phyloP scores from a whole-genome alignment of 148 eudicot species.

The Talinum fruticosum region DNA sequence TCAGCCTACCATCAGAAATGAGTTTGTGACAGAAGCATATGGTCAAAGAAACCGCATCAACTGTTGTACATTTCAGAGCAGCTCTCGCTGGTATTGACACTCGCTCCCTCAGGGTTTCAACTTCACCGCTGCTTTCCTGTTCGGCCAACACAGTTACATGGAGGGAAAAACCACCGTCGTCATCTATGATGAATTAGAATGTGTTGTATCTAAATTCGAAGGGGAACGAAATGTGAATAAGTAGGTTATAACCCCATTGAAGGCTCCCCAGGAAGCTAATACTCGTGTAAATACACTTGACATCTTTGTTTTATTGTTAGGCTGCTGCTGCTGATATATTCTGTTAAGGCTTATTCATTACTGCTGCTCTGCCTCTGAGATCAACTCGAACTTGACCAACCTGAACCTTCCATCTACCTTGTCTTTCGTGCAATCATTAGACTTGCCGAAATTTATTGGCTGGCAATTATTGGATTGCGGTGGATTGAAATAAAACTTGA shows the following conservation, averaged over 20 bases:
- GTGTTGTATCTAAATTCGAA: not conserved
- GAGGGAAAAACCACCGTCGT: not conserved
- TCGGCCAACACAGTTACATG: constrained; percentile 8
- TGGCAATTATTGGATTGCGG: no score
- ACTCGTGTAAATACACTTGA: constrained; percentile 3
- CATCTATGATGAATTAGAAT: not conserved
- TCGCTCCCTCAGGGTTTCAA: not conserved
- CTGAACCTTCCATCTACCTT: not conserved
- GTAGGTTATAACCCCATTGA: constrained; percentile 9
- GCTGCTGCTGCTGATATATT: no score
- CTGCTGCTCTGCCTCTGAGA: no score
- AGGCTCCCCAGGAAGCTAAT: not conserved
- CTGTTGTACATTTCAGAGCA: constrained; percentile 1
- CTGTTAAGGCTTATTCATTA: no score
- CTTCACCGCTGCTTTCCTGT: not conserved
- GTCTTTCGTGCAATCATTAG: not conserved
- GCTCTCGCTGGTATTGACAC: not conserved
- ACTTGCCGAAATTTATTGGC: not conserved
- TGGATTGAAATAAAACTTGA: no score
- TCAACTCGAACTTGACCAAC: not conserved
- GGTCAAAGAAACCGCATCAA: not conserved
- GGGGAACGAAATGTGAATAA: constrained; percentile 15
- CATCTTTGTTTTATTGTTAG: not conserved
- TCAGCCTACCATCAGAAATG: constrained; percentile 51
- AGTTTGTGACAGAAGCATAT: constrained; percentile 36